Evolutionary conservation across 371 early-diverging fungal genomes (phyloP).

Genomic region (Mortierella sp.): DNA sequence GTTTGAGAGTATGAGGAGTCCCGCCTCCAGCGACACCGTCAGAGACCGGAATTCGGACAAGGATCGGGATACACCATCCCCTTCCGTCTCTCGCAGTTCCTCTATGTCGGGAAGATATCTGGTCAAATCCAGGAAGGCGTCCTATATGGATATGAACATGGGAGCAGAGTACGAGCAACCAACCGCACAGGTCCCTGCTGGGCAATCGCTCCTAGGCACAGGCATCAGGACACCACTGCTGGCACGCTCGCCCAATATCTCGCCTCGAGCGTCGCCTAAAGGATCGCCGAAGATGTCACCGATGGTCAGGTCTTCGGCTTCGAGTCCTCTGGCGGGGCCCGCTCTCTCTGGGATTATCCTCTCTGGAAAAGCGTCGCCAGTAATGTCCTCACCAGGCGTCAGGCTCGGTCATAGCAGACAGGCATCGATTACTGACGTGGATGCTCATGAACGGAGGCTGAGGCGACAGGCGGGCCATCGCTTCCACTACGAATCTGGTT

Average conservation of each 20-base stretch:
- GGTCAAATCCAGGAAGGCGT: slow-evolving; percentile 52
- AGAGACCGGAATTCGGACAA: slow-evolving; percentile 44
- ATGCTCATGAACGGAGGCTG: slow-evolving; percentile 50
- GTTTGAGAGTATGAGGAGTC: slow-evolving; percentile 44
- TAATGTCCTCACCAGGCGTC: slow-evolving; percentile 18
- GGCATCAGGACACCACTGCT: slow-evolving; percentile 31
- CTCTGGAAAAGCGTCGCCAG: slow-evolving; percentile 35
- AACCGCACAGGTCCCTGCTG: slow-evolving; percentile 11
- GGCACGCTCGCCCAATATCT: slow-evolving; percentile 50
- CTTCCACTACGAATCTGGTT: slow-evolving; percentile 52
- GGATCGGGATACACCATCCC: slow-evolving; percentile 47
- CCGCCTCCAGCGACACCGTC: slow-evolving; percentile 37
- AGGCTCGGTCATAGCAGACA: slow-evolving; percentile 42
- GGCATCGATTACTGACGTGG: slow-evolving; percentile 53
- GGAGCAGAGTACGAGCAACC: slow-evolving; percentile 41
- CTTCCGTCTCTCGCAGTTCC: slow-evolving; percentile 48
- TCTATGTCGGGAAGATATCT: slow-evolving; percentile 45
- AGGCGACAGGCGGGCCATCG: slow-evolving; percentile 40
- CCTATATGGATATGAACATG: slow-evolving; percentile 49
- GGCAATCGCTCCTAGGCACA: slow-evolving; percentile 26
- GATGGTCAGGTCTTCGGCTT: slow-evolving; percentile 45
- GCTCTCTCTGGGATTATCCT: slow-evolving; percentile 36
- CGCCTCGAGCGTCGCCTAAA: slow-evolving; percentile 47
- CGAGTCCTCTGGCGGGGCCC: slow-evolving; percentile 53
- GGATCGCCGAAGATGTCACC: slow-evolving; percentile 50